Evolutionary conservation across 129 eudicot species (phyloP).

Genomic region (Artemisia argyi): DNA sequence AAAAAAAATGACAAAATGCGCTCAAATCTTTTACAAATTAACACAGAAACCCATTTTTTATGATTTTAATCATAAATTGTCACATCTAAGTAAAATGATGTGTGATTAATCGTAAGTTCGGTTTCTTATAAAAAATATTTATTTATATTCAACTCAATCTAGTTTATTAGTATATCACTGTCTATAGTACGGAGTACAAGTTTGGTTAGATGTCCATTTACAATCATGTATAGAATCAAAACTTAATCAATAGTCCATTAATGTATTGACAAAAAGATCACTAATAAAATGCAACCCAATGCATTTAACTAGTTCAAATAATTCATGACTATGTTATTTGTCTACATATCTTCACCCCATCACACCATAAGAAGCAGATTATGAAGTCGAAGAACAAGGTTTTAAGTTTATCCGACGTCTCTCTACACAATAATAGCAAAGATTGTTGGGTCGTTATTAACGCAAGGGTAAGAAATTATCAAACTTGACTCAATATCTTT

Average conservation of each 20-base stretch:
- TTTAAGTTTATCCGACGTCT: conserved; percentile 36
- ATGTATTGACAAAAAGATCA: conserved; percentile 23
- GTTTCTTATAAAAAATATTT: too few species aligned
- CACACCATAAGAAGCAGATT: conserved; percentile 1
- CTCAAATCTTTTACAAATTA: too few species aligned
- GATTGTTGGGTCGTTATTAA: conserved; percentile 64
- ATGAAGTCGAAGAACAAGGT: conserved; percentile 33
- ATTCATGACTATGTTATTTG: neutral
- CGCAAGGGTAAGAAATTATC: conserved; percentile 43
- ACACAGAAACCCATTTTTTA: too few species aligned
- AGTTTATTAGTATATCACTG: too few species aligned
- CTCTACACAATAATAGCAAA: conserved; percentile 41
- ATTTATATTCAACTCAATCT: too few species aligned
- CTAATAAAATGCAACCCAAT: conserved; percentile 2
- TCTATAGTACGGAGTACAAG: neutral
- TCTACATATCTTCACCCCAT: neutral
- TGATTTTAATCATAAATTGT: too few species aligned
- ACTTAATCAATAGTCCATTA: conserved; percentile 22
- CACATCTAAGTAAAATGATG: too few species aligned
- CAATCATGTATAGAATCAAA: conserved; percentile 19
- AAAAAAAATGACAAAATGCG: too few species aligned
- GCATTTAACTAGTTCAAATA: conserved; percentile 4
- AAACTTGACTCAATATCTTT: neutral
- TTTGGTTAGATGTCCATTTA: conserved; percentile 17
- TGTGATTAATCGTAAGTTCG: too few species aligned